phyloP scores from a whole-genome alignment of 2,329 filamentous ascomycete genomes.

The Akanthomyces dipterigenus region DNA sequence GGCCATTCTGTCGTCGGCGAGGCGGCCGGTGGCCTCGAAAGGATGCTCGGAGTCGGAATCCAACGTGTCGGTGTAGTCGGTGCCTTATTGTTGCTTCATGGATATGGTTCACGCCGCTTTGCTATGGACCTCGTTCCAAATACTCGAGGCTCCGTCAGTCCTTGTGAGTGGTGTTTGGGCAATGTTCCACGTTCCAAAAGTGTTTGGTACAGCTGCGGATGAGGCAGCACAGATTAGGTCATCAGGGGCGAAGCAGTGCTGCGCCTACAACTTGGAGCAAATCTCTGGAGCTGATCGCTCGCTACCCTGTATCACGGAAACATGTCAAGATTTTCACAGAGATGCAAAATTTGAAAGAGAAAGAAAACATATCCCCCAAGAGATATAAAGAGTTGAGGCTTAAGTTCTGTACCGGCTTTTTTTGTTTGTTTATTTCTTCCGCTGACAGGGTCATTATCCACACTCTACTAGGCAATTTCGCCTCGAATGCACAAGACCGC shows the following conservation, averaged over 20 bases:
- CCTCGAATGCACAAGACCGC: too few relatives aligned
- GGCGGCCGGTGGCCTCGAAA: conserved; percentile 15
- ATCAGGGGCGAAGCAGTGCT: conserved; percentile 5
- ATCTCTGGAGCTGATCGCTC: not conserved
- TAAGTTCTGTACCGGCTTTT: too few relatives aligned
- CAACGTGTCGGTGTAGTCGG: conserved; percentile 16
- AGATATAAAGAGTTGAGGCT: too few relatives aligned
- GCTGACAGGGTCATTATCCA: too few relatives aligned
- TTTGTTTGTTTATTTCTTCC: too few relatives aligned
- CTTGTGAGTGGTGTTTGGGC: not conserved
- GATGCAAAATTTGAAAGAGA: too few relatives aligned
- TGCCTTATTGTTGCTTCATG: not conserved
- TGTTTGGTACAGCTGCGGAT: not conserved
- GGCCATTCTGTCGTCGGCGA: conserved; percentile 34
- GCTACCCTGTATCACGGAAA: not conserved
- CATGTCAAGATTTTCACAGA: not conserved
- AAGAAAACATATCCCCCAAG: too few relatives aligned
- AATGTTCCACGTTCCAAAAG: not conserved
- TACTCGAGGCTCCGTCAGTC: not conserved
- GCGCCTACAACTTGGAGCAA: not conserved
- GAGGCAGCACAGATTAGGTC: conserved; percentile 8
- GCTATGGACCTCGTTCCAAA: not conserved
- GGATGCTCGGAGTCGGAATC: conserved; percentile 9
- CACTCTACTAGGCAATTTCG: too few relatives aligned
- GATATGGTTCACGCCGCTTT: not conserved